A percentile compares a stretch with the other conserved stretches of the same genome.
phyloP scores from a whole-genome alignment of 306 rosid species.

The Prunus padus region DNA sequence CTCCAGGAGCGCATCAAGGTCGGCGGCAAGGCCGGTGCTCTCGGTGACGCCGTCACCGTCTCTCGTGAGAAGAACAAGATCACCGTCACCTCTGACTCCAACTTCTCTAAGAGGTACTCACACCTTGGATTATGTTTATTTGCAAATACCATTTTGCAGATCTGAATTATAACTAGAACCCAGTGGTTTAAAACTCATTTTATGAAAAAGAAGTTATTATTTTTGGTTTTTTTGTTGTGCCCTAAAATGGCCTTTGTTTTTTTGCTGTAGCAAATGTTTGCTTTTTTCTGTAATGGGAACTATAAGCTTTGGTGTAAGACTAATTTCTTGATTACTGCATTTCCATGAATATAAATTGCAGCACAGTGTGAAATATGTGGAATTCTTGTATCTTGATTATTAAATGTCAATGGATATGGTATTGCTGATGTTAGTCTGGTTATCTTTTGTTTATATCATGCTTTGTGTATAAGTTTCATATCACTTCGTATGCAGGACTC shows the following conservation, averaged over 20 bases:
- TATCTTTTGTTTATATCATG: neutral
- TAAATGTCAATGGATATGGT: neutral
- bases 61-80: conserved; percentile 67
- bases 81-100: conserved; percentile 61
- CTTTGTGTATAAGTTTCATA: neutral
- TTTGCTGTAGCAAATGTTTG: neutral
- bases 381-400: neutral
- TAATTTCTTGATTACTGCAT: too few species aligned
- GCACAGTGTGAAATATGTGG: neutral
- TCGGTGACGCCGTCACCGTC: conserved; percentile 59
- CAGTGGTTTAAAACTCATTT: too few species aligned
- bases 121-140: neutral
- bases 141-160: neutral
- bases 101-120: conserved; percentile 61
- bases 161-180: neutral
- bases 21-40: conserved; percentile 86
- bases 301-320: neutral
- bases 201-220: neutral
- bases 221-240: neutral
- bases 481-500: neutral
- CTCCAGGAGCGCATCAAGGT: conserved; percentile 95
- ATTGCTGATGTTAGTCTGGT: neutral
- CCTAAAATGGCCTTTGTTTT: neutral
- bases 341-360: neutral
- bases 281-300: neutral